Evolutionary conservation across 164 flowering plant genomes (phyloP).

Genomic region (Echeveria elegans): DNA sequence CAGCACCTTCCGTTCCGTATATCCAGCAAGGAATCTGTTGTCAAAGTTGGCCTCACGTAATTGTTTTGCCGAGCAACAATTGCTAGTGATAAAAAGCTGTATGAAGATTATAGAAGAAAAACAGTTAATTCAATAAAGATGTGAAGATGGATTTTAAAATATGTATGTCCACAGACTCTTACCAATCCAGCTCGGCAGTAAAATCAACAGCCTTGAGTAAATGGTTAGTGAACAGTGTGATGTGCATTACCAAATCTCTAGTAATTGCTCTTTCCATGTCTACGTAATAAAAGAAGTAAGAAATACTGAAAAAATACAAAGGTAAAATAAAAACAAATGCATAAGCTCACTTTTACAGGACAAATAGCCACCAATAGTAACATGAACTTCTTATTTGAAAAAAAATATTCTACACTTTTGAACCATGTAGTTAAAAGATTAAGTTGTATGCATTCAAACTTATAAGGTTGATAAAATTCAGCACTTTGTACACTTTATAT

Average conservation of each 20-base stretch:
- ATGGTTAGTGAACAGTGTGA: slow-evolving; percentile 50
- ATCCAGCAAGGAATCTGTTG: slow-evolving; percentile 49
- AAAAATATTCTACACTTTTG: neutral
- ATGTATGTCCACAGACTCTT: slow-evolving; percentile 4
- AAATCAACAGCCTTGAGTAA: slow-evolving; percentile 66
- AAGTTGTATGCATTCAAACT: neutral
- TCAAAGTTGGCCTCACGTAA: slow-evolving; percentile 77
- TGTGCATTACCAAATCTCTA: slow-evolving; percentile 73
- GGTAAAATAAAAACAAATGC: neutral
- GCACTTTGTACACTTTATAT: neutral
- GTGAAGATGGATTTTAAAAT: neutral
- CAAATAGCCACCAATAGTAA: neutral
- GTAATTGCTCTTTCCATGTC: slow-evolving; percentile 96
- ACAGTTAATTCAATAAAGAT: neutral
- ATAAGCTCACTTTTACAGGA: neutral
- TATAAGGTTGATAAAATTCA: neutral
- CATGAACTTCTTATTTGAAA: neutral
- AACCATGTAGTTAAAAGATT: neutral
- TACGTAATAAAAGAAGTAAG: slow-evolving; percentile 17
- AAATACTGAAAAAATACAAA: neutral
- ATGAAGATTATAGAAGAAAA: slow-evolving; percentile 3
- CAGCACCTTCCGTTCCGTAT: slow-evolving; percentile 80
- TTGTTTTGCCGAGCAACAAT: slow-evolving; percentile 86
- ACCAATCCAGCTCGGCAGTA: slow-evolving; percentile 95
- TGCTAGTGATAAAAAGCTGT: slow-evolving; percentile 72